Evolutionary conservation across 1,139 yeast genomes (phyloP).

Genomic region (Debaryomyces coudertii): DNA sequence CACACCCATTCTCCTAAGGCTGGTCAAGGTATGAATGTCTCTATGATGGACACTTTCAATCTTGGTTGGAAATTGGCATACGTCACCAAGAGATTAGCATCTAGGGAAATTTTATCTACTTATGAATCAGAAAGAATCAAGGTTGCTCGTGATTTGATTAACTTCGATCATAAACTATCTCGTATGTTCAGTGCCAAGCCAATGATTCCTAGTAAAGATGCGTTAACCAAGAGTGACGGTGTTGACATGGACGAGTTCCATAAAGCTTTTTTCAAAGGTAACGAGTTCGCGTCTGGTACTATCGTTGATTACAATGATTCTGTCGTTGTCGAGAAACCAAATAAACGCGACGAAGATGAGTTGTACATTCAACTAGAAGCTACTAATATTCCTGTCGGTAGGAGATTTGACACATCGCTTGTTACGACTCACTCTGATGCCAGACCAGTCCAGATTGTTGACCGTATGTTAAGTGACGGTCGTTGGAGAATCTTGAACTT

Average conservation of each 20-base stretch:
- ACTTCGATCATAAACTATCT: conserved; percentile 35
- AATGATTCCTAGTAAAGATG: conserved; percentile 18
- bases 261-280: conserved; percentile 28
- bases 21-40: conserved; percentile 43
- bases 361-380: conserved; percentile 19
- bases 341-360: background rate
- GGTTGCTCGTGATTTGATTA: conserved; percentile 36
- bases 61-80: conserved; percentile 40
- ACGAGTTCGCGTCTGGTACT: conserved; percentile 36
- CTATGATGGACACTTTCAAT: conserved; percentile 30
- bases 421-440: conserved; percentile 30
- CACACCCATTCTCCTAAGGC: conserved; percentile 45
- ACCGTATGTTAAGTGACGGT: conserved; percentile 26
- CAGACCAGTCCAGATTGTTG: conserved; percentile 27
- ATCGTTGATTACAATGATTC: conserved; percentile 32
- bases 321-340: conserved; percentile 15
- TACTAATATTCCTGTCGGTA: conserved; percentile 27
- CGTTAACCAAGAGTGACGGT: conserved; percentile 20
- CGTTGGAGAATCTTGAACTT: conserved; percentile 29
- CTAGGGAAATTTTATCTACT: conserved; percentile 28
- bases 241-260: conserved; percentile 33
- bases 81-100: conserved; percentile 26
- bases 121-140: conserved; percentile 34
- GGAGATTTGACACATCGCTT: conserved; percentile 26
- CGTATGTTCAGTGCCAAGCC: conserved; percentile 35